Evolutionary conservation across 2,329 filamentous ascomycete species (phyloP).

Genomic region (Keithomyces neogunnii): DNA sequence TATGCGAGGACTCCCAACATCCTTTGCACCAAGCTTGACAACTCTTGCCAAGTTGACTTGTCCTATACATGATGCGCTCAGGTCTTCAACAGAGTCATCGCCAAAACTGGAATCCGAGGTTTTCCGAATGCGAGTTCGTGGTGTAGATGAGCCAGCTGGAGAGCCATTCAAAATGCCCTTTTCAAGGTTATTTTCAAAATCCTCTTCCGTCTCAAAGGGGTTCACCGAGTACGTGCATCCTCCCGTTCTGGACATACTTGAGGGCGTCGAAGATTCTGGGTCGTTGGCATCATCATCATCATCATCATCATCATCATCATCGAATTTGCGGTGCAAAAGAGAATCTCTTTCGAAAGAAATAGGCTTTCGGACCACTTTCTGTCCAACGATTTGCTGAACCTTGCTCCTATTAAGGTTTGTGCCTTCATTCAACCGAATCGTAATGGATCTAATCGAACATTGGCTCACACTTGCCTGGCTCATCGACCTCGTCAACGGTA

Average conservation of each 20-base stretch:
- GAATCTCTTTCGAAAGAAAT: not conserved
- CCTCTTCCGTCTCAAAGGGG: conserved; percentile 28
- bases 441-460: conserved; percentile 20
- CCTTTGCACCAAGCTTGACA: conserved; percentile 6
- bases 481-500: not conserved
- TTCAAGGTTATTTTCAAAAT: conserved; percentile 29
- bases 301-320: not conserved
- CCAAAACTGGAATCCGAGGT: not conserved
- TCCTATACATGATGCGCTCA: conserved; percentile 2
- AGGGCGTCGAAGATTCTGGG: not conserved
- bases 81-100: not conserved
- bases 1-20: not conserved
- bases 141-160: conserved; percentile 30
- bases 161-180: conserved; percentile 27
- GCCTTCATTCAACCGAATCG: conserved; percentile 26
- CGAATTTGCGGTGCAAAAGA: not conserved
- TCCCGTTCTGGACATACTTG: not conserved
- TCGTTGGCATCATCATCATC: not conserved
- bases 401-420: conserved; percentile 26
- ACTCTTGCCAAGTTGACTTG: conserved; percentile 9
- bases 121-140: conserved; percentile 16
- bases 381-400: conserved; percentile 14
- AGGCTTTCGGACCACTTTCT: not conserved
- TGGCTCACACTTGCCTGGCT: not conserved
- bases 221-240: not conserved